Evolutionary conservation across 768 basidiomycete genomes (phyloP).

Genomic region (Collybia nuda): DNA sequence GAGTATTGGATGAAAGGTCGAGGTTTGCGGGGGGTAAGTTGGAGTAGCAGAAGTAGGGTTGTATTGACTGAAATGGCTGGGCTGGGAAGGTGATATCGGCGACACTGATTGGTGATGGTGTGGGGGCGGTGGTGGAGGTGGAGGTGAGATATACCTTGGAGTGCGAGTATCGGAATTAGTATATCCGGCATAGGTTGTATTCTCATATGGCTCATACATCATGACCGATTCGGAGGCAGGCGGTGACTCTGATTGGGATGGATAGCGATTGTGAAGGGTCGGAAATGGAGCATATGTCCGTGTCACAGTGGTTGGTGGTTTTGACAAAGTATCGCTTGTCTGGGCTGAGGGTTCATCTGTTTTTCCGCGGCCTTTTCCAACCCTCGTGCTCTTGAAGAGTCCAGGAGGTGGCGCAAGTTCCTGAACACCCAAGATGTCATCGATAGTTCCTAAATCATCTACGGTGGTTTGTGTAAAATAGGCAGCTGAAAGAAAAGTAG

Average conservation of each 20-base stretch:
- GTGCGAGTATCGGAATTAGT: conserved; percentile 9
- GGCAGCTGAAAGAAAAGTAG: conserved; percentile 43
- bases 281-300: conserved; percentile 44
- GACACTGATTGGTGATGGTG: not conserved
- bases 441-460: conserved; percentile 69
- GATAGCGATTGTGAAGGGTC: conserved; percentile 27
- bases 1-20: too few species aligned
- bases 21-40: too few species aligned
- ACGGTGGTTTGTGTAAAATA: conserved; percentile 81
- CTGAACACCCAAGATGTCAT: conserved; percentile 58
- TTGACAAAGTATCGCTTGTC: conserved; percentile 25
- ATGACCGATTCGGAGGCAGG: conserved; percentile 30
- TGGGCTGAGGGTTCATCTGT: conserved; percentile 33
- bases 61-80: too few species aligned
- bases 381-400: conserved; percentile 66
- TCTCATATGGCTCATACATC: conserved; percentile 42
- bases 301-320: conserved; percentile 22
- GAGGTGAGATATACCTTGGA: not conserved
- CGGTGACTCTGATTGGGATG: conserved; percentile 18
- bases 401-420: conserved; percentile 67
- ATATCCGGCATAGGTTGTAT: conserved; percentile 14
- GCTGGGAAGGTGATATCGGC: too few species aligned
- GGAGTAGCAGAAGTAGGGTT: too few species aligned
- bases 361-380: conserved; percentile 48
- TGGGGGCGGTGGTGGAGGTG: not conserved